A percentile compares a stretch with the other conserved stretches of the same genome.
These are phyloP conservation scores for Globisporangium alternatum DNA, from an alignment of 352 stramenopile species.

Conservation along the genomic window DNA sequence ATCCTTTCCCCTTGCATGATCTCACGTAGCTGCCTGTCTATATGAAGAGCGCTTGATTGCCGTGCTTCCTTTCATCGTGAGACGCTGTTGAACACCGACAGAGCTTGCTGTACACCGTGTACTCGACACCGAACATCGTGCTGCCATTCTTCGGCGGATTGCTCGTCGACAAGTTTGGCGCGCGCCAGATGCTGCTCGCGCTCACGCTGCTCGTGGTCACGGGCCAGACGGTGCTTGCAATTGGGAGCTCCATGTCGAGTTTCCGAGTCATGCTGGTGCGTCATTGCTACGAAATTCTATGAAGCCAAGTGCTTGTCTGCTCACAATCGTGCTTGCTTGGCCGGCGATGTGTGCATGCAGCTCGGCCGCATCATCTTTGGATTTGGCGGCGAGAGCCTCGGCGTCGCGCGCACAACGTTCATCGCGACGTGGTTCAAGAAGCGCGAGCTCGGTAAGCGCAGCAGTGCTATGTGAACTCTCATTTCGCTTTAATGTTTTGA, in stretches of 20 bases:
- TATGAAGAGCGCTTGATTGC: not conserved
- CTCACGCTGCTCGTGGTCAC: constrained; percentile 56
- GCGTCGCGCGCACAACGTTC: constrained; percentile 69
- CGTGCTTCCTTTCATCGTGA: constrained; percentile 13
- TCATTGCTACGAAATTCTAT: not conserved
- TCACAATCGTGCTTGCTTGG: not conserved
- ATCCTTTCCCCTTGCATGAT: constrained; percentile 12
- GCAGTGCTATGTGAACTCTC: not conserved
- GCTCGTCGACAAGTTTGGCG: constrained; percentile 70
- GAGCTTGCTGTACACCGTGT: constrained; percentile 85
- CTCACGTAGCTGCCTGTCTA: not conserved
- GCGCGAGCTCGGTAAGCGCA: constrained; percentile 49
- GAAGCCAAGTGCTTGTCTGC: too few species aligned
- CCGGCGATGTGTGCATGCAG: constrained; percentile 22
- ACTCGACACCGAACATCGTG: constrained; percentile 82
- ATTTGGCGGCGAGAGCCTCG: constrained; percentile 78
- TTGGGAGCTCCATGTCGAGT: constrained; percentile 45
- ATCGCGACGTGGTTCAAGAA: constrained; percentile 83
- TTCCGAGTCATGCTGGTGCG: constrained; percentile 46
- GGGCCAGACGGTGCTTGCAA: constrained; percentile 66
- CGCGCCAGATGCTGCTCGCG: constrained; percentile 53
- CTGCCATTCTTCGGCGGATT: constrained; percentile 82
- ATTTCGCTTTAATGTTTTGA: not conserved
- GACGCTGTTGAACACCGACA: constrained; percentile 19
- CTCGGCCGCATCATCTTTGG: constrained; percentile 80